These are phyloP conservation scores for Patellifolia procumbens DNA, from an alignment of 179 eudicot genomes.

Conservation along the genomic window DNA sequence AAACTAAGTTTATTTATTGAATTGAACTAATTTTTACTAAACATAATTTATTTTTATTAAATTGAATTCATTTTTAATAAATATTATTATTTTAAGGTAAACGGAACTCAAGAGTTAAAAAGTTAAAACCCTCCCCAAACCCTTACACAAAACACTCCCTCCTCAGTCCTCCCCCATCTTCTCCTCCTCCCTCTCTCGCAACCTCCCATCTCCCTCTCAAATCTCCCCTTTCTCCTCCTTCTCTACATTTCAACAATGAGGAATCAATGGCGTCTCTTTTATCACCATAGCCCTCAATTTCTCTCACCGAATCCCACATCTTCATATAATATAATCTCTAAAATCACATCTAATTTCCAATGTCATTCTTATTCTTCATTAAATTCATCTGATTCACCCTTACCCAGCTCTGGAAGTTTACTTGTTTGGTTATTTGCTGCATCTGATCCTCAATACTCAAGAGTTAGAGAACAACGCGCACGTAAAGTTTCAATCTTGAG, in stretches of 20 bases:
- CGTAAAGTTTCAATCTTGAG: conserved; percentile 25
- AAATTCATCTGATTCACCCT: not conserved
- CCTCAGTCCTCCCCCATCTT: too few relatives aligned
- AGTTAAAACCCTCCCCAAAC: too few relatives aligned
- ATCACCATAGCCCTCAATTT: not conserved
- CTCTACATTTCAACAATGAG: not conserved
- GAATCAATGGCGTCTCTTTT: not conserved
- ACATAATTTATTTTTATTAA: too few relatives aligned
- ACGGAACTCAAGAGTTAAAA: too few relatives aligned
- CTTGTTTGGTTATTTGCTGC: conserved; percentile 23
- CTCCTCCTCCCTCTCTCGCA: too few relatives aligned
- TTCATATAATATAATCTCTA: not conserved
- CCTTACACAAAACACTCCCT: too few relatives aligned
- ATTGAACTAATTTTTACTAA: too few relatives aligned
- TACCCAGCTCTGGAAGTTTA: not conserved
- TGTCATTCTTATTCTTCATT: not conserved
- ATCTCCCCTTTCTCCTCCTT: not conserved
- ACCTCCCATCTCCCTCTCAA: too few relatives aligned
- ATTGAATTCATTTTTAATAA: too few relatives aligned
- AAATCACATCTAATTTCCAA: not conserved
- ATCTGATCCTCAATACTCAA: not conserved
- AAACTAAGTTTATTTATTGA: too few relatives aligned
- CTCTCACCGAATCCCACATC: not conserved
- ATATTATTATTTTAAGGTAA: too few relatives aligned
- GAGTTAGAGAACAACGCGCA: not conserved